These are phyloP conservation scores for Colletotrichum sp. DNA, from an alignment of 2,329 filamentous ascomycete species.

Conservation along the genomic window DNA sequence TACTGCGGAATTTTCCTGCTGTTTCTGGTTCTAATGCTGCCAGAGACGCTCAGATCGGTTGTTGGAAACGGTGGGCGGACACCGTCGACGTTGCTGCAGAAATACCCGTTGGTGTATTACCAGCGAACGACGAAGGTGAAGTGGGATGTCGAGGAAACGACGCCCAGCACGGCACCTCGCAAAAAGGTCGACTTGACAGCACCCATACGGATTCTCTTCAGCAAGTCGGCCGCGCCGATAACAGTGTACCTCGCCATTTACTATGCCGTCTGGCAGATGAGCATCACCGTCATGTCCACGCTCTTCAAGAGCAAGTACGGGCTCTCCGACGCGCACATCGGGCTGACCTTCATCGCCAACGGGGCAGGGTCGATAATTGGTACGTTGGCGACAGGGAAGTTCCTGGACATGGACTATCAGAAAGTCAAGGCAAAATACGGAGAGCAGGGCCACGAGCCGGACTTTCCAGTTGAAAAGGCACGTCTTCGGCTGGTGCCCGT, in stretches of 20 bases:
- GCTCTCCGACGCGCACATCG: slow-evolving; percentile 47
- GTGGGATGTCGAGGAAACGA: slow-evolving; percentile 4
- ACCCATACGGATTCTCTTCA: slow-evolving; percentile 50
- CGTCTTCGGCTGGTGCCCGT: slow-evolving; percentile 53
- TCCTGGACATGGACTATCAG: slow-evolving; percentile 56
- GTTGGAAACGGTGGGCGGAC: slow-evolving; percentile 44
- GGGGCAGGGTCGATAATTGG: slow-evolving; percentile 59
- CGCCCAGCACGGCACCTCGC: background rate
- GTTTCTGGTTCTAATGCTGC: slow-evolving; percentile 46
- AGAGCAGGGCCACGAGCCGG: background rate
- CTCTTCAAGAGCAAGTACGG: slow-evolving; percentile 49
- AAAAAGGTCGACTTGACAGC: slow-evolving; percentile 48
- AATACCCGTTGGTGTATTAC: slow-evolving; percentile 36
- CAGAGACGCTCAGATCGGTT: slow-evolving; percentile 45
- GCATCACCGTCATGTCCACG: slow-evolving; percentile 55
- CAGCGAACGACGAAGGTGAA: slow-evolving; percentile 30
- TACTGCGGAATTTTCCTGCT: slow-evolving; percentile 39
- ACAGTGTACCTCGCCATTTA: slow-evolving; percentile 53
- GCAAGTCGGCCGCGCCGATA: slow-evolving; percentile 45
- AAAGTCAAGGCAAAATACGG: slow-evolving; percentile 35
- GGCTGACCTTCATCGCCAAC: slow-evolving; percentile 58
- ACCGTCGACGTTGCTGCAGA: slow-evolving; percentile 23
- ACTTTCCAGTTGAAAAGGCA: slow-evolving; percentile 54
- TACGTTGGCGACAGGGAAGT: slow-evolving; percentile 53
- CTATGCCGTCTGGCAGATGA: slow-evolving; percentile 61